phyloP scores from a whole-genome alignment of 305 asterid species.

The Solanum aculeatissimum region DNA sequence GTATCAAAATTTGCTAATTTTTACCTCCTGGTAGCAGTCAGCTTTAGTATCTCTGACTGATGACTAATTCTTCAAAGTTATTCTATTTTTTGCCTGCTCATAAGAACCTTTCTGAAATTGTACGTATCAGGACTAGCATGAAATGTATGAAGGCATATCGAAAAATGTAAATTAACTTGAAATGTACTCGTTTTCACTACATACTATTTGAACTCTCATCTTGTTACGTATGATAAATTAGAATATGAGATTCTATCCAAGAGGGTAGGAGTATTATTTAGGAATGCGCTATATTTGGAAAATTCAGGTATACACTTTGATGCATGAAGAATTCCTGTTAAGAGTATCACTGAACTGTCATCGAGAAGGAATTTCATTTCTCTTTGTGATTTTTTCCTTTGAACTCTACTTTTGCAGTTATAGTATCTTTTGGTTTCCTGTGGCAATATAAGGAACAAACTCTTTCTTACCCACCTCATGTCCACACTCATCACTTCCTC shows the following conservation, averaged over 20 bases:
- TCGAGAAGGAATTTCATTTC: background rate
- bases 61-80: background rate
- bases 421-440: background rate
- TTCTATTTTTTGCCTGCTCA: background rate
- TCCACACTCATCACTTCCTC: background rate
- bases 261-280: background rate
- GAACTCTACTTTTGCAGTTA: background rate
- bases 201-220: background rate
- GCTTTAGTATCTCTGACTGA: background rate
- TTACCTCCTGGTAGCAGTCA: background rate
- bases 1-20: background rate
- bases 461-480: background rate
- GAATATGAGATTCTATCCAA: background rate
- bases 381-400: background rate
- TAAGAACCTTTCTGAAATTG: background rate
- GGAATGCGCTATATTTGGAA: background rate
- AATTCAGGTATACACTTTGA: background rate
- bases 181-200: background rate
- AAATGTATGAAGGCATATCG: background rate
- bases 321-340: background rate
- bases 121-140: background rate
- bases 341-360: background rate
- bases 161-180: background rate
- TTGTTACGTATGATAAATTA: background rate
- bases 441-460: background rate